Conservation (phyloP, 1,284 basidiomycete species). For the Cutaneotrichosporon sp. region DNA sequence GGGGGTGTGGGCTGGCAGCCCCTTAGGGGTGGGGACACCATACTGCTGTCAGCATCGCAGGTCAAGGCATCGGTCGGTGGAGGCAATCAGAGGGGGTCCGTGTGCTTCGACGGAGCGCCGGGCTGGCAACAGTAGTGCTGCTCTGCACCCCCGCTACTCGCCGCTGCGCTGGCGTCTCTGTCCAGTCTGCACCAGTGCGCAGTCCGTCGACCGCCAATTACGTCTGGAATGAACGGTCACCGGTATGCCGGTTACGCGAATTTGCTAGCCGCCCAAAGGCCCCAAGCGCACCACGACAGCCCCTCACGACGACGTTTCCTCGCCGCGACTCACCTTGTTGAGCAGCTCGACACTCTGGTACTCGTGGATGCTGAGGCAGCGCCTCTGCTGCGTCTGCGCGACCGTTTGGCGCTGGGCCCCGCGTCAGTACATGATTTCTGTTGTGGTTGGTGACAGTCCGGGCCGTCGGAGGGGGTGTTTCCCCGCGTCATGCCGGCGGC, state of each 20-base stretch:
- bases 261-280: background rate
- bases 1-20: constrained; percentile 77
- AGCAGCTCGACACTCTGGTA: constrained; percentile 94
- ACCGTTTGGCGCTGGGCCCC: constrained; percentile 12
- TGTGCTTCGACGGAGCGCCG: too few species aligned
- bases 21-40: constrained; percentile 92
- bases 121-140: too few species aligned
- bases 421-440: constrained; percentile 2
- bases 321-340: constrained; percentile 66
- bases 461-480: constrained; percentile 1
- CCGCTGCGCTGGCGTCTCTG: too few species aligned
- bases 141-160: too few species aligned
- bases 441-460: background rate
- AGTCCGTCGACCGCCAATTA: too few species aligned
- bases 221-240: too few species aligned
- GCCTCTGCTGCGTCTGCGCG: too few species aligned
- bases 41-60: constrained; percentile 65
- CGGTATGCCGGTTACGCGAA: background rate
- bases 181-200: too few species aligned
- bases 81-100: too few species aligned
- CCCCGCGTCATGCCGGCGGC: constrained; percentile 7
- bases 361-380: constrained; percentile 96
- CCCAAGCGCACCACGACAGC: background rate
- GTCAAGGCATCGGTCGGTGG: too few species aligned
- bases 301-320: background rate